These are phyloP conservation scores for Wickerhamia fluorescens DNA, from an alignment of 805 yeast genomes.

Conservation along the genomic window DNA sequence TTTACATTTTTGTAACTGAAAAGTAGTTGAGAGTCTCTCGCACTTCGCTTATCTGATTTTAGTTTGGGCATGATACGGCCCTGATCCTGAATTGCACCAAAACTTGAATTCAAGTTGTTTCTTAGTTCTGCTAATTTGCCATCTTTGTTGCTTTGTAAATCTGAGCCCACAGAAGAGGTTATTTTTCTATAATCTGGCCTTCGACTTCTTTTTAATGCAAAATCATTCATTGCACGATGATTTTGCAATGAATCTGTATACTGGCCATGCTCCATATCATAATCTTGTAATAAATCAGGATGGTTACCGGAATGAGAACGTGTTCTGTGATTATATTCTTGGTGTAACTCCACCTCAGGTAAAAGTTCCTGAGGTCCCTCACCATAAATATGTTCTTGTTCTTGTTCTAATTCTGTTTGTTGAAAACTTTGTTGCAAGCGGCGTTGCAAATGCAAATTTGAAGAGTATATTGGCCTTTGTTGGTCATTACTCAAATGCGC, in stretches of 20 bases:
- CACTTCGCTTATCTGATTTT: conserved; percentile 8
- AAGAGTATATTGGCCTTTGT: too few relatives aligned
- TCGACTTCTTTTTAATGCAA: conserved; percentile 31
- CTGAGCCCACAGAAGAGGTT: conserved; percentile 15
- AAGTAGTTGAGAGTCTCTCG: conserved; percentile 27
- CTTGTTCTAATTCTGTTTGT: conserved; percentile 14
- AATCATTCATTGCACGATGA: conserved; percentile 9
- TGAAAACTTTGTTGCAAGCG: conserved; percentile 12
- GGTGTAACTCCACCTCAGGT: conserved; percentile 23
- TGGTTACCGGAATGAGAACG: too few relatives aligned
- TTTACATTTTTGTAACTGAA: conserved; percentile 28
- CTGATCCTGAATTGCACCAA: too few relatives aligned
- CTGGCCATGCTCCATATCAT: neutral
- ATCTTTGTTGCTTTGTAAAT: conserved; percentile 16
- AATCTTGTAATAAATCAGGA: neutral
- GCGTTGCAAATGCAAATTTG: conserved; percentile 10
- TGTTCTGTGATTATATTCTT: conserved; percentile 1
- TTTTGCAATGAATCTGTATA: neutral
- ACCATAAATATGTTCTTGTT: too few relatives aligned
- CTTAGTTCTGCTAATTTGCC: conserved; percentile 20
- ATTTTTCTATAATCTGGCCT: conserved; percentile 34
- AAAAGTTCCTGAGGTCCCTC: too few relatives aligned
- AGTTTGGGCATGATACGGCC: conserved; percentile 3
- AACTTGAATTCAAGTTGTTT: conserved; percentile 10
- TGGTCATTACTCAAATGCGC: conserved; percentile 1